These are phyloP conservation scores for Metschnikowia gruessii DNA, from an alignment of 805 yeast genomes.

Conservation along the genomic window DNA sequence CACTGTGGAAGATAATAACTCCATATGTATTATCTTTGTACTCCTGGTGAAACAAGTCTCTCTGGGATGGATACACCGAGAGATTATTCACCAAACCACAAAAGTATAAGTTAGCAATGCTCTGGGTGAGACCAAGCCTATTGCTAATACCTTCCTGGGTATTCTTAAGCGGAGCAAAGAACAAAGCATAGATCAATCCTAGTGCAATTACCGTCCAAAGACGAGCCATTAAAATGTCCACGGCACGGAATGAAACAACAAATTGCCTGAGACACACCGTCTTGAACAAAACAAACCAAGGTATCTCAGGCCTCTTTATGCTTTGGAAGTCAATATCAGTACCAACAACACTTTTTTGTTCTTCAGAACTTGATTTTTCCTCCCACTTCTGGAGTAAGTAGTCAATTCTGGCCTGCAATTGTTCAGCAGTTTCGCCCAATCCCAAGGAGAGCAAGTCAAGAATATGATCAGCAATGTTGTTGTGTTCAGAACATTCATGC, in stretches of 20 bases:
- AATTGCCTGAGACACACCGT: conserved; percentile 34
- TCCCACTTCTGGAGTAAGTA: conserved; percentile 31
- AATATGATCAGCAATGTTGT: conserved; percentile 72
- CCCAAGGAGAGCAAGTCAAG: conserved; percentile 63
- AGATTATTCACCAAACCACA: conserved; percentile 79
- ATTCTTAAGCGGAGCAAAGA: conserved; percentile 46
- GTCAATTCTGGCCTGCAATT: conserved; percentile 23
- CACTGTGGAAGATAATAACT: conserved; percentile 55
- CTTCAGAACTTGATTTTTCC: conserved; percentile 29
- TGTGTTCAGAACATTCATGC: conserved; percentile 53
- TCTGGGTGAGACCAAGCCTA: conserved; percentile 74
- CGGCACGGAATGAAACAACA: conserved; percentile 33
- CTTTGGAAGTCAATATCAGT: conserved; percentile 26
- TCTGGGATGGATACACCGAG: conserved; percentile 69
- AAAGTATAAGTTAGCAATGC: conserved; percentile 66
- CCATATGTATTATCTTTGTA: conserved; percentile 71
- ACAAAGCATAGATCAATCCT: conserved; percentile 64
- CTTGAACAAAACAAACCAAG: conserved; percentile 27
- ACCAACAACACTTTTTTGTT: conserved; percentile 1
- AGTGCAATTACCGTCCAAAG: conserved; percentile 62
- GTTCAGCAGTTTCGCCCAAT: conserved; percentile 25
- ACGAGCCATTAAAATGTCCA: conserved; percentile 63
- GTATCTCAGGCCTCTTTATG: conserved; percentile 26
- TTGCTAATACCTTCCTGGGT: conserved; percentile 53
- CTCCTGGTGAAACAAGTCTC: conserved; percentile 76